These are phyloP conservation scores for Alternaria infectoria DNA, from an alignment of 2,329 filamentous ascomycete genomes.

Conservation along the genomic window DNA sequence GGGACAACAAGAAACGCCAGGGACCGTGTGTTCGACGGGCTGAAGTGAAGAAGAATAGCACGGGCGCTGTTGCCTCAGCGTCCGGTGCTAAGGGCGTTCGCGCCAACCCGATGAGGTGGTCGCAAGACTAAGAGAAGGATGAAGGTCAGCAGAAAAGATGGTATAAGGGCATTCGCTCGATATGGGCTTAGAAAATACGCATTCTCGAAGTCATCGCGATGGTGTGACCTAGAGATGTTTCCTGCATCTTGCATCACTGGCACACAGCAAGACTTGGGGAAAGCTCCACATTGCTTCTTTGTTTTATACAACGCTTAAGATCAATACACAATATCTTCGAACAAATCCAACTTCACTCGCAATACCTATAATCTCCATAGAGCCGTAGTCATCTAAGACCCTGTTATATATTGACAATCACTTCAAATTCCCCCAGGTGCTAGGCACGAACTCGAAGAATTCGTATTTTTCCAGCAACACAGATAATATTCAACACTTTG, in stretches of 20 bases:
- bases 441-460: no score
- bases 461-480: no score
- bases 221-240: background rate
- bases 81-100: background rate
- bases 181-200: background rate
- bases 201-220: background rate
- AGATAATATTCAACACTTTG: background rate
- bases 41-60: background rate
- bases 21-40: background rate
- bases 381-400: background rate
- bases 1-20: background rate
- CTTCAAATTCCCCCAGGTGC: background rate
- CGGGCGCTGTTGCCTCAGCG: background rate
- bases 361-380: rapidly evolving
- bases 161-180: background rate
- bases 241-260: background rate
- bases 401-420: background rate
- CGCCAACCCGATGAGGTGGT: slow-evolving; percentile 10
- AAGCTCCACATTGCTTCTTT: background rate
- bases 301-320: rapidly evolving
- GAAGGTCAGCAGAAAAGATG: background rate
- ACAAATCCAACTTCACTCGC: background rate
- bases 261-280: background rate
- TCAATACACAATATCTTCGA: background rate
- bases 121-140: background rate